Evolutionary conservation across 345 rosid genomes (phyloP), one percentile per base, ranked within the genome.

Genomic region (Brassica incana): DNA sequence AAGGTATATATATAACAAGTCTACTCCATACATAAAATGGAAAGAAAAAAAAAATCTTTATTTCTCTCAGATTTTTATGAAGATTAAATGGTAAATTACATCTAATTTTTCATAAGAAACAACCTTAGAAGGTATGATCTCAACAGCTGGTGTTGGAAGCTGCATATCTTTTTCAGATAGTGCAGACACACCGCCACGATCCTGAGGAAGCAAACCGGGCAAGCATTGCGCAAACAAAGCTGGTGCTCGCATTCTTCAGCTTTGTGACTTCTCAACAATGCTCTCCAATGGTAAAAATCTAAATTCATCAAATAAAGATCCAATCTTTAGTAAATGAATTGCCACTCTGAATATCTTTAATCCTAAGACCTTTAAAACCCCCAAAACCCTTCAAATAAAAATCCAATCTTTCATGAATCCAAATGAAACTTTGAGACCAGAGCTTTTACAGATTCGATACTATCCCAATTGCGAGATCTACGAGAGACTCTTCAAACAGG

Each of bases 101-200:
- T 10, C 50, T 11, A 0, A 27, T 27, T 27, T 27, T 3, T 27
- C 30, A 27, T 27, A n/a, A n/a, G n/a, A n/a, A n/a, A 48, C 48
- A 63, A 91, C 97, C 94, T 93, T 93, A 48, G 98, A 91, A 27
- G 98, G 99, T 30, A 95, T 81, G 88, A 95, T 88, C 86, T 95
- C 98, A 58, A 95, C 97, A 79, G 99, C 99, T 38, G 92, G 98
- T 54, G 89, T 77, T 62, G 93, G 83, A 63, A 89, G 84, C 81
- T 84, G 87, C 52, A 71, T 71, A 77, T 88, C 99, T 81, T 88
- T 90, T 60, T 95, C 98, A 0, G 91, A 88, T 72, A 89, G 6
- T 33, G 86, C 60, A 43, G 99, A 84, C 68, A 87, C 76, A 75
- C 90, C 88, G n/a, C 88, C 88, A 32, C 88, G 85, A 54, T 93